Evolutionary conservation across 805 yeast genomes (phyloP), one percentile per base, ranked within the genome.

Genomic region (Wickerhamomyces subpelliculosus): DNA sequence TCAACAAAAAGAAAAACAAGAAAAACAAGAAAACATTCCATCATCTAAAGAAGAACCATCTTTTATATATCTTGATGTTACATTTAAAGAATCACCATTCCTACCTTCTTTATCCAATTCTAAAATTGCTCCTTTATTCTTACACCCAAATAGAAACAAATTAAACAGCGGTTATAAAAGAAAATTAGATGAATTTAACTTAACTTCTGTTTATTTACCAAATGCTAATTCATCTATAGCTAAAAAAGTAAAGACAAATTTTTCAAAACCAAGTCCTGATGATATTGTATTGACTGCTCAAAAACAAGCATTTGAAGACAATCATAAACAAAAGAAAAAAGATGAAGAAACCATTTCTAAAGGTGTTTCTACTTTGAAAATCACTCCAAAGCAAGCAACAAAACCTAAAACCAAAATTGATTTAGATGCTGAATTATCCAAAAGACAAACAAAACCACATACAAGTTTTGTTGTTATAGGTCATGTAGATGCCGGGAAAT

Each of bases 401-500:
- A 44, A 45, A 7, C 48, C 54, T 3, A 42, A 43, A 3, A 34
- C 25, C 2, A 60, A 60, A 13, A 62, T 64, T 29, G 58, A 58
- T 26, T 39, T 53, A 2, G 47, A 46, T 16, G 31, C 32, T 9
- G 46, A 49, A 27, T 40, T 41, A 24, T 35, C 45, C 2, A 49
- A 64, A 88, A 95, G 96, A 77, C 83, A 84, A 70, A 88, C 78
- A 60, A 89, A 89, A 83, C 70, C 79, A 72, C 96, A 88, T 80
- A 83, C 87, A 72, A 88, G 89, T 87, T 93, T 90, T 76, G 97
- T 93, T 71, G 96, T 90, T 64, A 90, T 90, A 73, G 97, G 97
- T 69, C 97, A 90, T 90, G 97, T 90, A 95, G 97, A 90, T 77
- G 90, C 97, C 62, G 90, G 90, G 69, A 84, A 86, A 75, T 90